phyloP scores from a whole-genome alignment of 1,284 basidiomycete species.

The Puccinia coronata region DNA sequence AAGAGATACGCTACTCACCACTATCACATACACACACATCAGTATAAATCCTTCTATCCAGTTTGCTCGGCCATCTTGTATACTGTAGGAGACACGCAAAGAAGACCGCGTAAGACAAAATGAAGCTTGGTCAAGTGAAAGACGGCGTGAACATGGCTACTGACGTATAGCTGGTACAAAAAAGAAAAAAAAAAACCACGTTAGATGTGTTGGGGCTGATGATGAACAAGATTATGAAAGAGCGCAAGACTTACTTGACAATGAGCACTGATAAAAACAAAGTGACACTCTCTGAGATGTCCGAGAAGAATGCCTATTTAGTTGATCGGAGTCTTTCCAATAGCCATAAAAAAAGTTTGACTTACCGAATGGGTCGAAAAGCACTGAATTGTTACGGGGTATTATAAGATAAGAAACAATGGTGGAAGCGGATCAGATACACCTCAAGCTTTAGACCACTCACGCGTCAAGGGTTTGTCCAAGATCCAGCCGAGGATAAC shows the following conservation, averaged over 20 bases:
- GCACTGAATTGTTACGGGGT: background rate
- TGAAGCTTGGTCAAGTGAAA: background rate
- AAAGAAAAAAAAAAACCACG: too few species aligned
- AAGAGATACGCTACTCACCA: conserved; percentile 4
- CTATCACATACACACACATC: conserved; percentile 43
- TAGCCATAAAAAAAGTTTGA: background rate
- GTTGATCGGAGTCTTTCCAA: background rate
- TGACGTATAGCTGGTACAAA: conserved; percentile 34
- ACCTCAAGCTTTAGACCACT: background rate
- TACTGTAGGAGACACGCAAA: background rate
- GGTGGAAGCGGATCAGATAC: background rate
- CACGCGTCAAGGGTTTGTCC: conserved; percentile 37
- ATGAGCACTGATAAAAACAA: conserved; percentile 39
- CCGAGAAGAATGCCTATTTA: background rate
- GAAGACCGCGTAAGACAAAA: background rate
- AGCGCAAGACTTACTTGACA: conserved; percentile 39
- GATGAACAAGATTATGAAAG: background rate
- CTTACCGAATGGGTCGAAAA: conserved; percentile 47
- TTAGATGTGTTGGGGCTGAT: background rate
- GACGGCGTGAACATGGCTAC: background rate
- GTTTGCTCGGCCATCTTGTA: conserved; percentile 43
- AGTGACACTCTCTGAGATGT: conserved; percentile 30
- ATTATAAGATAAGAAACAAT: background rate
- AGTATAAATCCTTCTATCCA: conserved; percentile 48
- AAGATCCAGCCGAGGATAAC: conserved; percentile 42